Conservation (phyloP, 495 filamentous ascomycete species). For the Penicillium psychrofluorescens region DNA sequence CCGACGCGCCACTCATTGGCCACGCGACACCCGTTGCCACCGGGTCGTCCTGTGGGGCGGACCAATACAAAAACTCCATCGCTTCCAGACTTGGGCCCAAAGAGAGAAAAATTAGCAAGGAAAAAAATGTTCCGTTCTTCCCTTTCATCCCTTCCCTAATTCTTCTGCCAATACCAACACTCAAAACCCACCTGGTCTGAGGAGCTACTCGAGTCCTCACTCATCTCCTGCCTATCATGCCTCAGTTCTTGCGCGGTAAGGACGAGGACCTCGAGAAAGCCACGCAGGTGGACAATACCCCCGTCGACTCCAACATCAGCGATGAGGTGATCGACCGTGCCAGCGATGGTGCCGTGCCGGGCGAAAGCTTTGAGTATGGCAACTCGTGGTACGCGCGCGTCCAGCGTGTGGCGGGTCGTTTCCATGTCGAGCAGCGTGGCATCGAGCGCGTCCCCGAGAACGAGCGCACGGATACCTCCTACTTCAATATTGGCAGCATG, state of each 20-base stretch:
- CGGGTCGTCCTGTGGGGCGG: no score
- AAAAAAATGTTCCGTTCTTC: no score
- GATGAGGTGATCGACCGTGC: conserved; percentile 29
- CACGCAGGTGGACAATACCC: conserved; percentile 27
- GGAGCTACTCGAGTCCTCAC: no score
- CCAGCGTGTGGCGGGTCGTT: conserved; percentile 60
- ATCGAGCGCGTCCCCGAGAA: conserved; percentile 73
- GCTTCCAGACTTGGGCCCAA: no score
- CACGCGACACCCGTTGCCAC: no score
- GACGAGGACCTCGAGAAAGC: conserved; percentile 35
- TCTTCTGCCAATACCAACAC: no score
- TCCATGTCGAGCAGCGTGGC: conserved; percentile 70
- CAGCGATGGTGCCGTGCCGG: conserved; percentile 48
- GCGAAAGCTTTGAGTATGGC: conserved; percentile 56
- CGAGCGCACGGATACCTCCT: conserved; percentile 61
- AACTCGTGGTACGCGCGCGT: conserved; percentile 56
- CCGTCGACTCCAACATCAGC: conserved; percentile 18
- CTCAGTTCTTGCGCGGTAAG: neutral
- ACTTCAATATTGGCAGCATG: conserved; percentile 67
- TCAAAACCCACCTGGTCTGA: no score
- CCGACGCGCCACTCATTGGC: no score
- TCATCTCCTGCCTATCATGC: no score
- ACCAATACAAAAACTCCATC: no score
- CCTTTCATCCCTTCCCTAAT: no score
- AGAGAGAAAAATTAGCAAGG: no score